Evolutionary conservation across 1,139 yeast species (phyloP).

Genomic region (Saccharomyces hybrid): DNA sequence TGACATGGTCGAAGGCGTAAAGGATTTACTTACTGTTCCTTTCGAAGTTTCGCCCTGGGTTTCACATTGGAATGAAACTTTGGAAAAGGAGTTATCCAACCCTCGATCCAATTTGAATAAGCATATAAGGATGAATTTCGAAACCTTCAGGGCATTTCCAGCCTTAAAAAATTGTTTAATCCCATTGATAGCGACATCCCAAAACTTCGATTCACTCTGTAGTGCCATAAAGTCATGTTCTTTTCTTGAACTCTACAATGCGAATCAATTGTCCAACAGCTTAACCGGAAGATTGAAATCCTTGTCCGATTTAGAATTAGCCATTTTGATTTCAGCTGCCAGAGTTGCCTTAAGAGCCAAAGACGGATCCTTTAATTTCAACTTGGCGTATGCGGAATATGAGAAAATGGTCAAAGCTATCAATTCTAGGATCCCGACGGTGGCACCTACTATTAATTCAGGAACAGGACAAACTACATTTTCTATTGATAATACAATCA

Average conservation of each 20-base stretch:
- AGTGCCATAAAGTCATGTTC: slow-evolving; percentile 15
- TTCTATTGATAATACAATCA: slow-evolving; percentile 34
- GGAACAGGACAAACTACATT: slow-evolving; percentile 11
- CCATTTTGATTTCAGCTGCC: slow-evolving; percentile 64
- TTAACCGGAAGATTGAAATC: slow-evolving; percentile 31
- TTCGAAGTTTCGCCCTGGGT: slow-evolving; percentile 14
- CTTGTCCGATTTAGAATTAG: slow-evolving; percentile 61
- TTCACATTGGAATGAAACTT: slow-evolving; percentile 43
- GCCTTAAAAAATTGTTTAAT: slow-evolving; percentile 46
- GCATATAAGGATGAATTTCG: slow-evolving; percentile 41
- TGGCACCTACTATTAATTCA: slow-evolving; percentile 32
- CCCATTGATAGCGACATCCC: slow-evolving; percentile 34
- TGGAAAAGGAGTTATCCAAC: slow-evolving; percentile 32
- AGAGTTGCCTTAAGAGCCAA: slow-evolving; percentile 57
- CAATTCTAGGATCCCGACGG: slow-evolving; percentile 39
- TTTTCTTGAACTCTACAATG: slow-evolving; percentile 18
- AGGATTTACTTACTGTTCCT: slow-evolving; percentile 28
- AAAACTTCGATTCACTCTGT: slow-evolving; percentile 12
- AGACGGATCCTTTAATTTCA: slow-evolving; percentile 53
- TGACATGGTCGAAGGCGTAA: slow-evolving; percentile 35
- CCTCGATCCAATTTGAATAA: slow-evolving; percentile 31
- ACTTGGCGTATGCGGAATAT: slow-evolving; percentile 73
- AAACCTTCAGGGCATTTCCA: slow-evolving; percentile 52
- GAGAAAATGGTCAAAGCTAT: slow-evolving; percentile 41
- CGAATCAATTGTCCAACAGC: slow-evolving; percentile 26